Conservation (phyloP, 345 rosid species). For the Erysimum cheiranthoides region DNA sequence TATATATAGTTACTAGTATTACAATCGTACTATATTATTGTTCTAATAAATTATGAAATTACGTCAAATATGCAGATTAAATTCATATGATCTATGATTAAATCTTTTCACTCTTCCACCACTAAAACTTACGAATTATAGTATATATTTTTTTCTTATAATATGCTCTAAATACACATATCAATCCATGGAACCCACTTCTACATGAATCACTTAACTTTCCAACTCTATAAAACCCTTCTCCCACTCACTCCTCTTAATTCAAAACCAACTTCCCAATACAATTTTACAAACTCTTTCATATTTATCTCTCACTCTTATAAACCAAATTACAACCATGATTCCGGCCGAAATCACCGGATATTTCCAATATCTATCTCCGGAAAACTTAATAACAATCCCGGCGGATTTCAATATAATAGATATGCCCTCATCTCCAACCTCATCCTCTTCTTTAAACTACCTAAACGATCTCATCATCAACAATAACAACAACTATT, state of each 20-base stretch:
- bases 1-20: no score
- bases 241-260: conserved; percentile 25
- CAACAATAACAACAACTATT: conserved; percentile 27
- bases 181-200: conserved; percentile 26
- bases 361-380: conserved; percentile 30
- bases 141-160: neutral
- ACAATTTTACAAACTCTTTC: conserved; percentile 10
- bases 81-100: neutral
- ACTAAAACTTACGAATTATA: conserved; percentile 3
- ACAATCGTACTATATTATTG: no score
- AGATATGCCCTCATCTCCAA: conserved; percentile 38
- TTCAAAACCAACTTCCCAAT: conserved; percentile 30
- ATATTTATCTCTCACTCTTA: conserved; percentile 3
- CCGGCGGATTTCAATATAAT: conserved; percentile 23
- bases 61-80: neutral
- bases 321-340: conserved; percentile 27
- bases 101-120: conserved; percentile 3
- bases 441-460: conserved; percentile 40
- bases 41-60: neutral
- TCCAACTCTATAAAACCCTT: conserved; percentile 38
- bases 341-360: conserved; percentile 42
- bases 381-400: conserved; percentile 29
- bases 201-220: conserved; percentile 15
- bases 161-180: conserved; percentile 14
- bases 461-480: conserved; percentile 43